Percentiles rank a stretch among this genome's conserved stretches.
Evolutionary conservation across 2,329 filamentous ascomycete species (phyloP).

Genomic region (Dothistroma septosporum): DNA sequence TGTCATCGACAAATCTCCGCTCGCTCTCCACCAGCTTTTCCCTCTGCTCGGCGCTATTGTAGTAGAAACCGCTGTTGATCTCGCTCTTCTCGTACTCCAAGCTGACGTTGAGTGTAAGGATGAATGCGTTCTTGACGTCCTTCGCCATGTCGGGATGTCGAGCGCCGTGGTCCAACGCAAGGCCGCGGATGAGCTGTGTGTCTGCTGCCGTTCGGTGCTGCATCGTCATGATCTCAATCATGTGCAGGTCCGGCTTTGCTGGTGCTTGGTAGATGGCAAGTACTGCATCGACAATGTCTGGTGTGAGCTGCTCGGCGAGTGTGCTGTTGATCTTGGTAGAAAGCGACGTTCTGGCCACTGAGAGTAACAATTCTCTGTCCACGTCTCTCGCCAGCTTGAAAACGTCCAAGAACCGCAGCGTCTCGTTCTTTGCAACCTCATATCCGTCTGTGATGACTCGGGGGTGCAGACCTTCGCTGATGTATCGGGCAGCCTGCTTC

Average conservation of each 20-base stretch:
- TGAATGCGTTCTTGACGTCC: conserved; percentile 89
- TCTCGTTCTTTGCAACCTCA: conserved; percentile 90
- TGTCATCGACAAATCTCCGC: conserved; percentile 89
- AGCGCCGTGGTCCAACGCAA: conserved; percentile 91
- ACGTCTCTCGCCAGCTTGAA: conserved; percentile 89
- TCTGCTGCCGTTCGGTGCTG: conserved; percentile 95
- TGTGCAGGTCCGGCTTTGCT: conserved; percentile 92
- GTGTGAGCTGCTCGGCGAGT: conserved; percentile 85
- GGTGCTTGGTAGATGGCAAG: conserved; percentile 87
- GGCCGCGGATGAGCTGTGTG: conserved; percentile 88
- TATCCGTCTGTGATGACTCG: conserved; percentile 96
- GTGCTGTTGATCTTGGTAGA: conserved; percentile 90
- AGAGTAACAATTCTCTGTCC: conserved; percentile 89
- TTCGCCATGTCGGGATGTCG: conserved; percentile 98
- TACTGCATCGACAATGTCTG: conserved; percentile 93
- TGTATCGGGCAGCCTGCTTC: conserved; percentile 96
- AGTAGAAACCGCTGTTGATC: conserved; percentile 99
- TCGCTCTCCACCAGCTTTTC: conserved; percentile 98
- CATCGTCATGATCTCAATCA: conserved; percentile 99
- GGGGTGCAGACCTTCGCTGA: conserved; percentile 93
- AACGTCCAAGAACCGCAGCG: conserved; percentile 86
- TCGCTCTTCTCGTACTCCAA: conserved; percentile 99
- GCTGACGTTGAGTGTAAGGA: conserved; percentile 92
- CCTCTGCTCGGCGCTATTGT: conserved; percentile 91
- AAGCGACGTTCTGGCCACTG: conserved; percentile 87